Percentiles rank a stretch among this genome's conserved stretches.
Evolutionary conservation across 306 rosid genomes (phyloP).

Genomic region (Mucuna pruriens): DNA sequence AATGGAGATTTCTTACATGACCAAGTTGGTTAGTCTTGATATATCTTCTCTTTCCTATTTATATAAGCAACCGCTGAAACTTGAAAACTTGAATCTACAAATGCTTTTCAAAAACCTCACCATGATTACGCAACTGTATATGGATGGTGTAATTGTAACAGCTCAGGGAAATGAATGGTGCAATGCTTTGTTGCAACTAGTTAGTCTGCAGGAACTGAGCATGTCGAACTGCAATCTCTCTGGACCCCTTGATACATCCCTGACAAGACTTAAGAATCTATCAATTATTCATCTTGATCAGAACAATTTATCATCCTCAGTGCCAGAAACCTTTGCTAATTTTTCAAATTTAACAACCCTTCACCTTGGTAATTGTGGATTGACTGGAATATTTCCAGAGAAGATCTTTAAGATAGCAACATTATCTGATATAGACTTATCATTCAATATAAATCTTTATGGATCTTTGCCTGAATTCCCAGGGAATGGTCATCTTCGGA

Average conservation of each 20-base stretch:
- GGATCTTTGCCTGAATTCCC: slow-evolving; percentile 32
- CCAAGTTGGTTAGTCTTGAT: slow-evolving; percentile 35
- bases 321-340: slow-evolving; percentile 36
- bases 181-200: neutral
- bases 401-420: neutral
- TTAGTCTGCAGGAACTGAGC: slow-evolving; percentile 29
- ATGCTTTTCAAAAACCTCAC: slow-evolving; percentile 31
- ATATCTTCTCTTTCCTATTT: neutral
- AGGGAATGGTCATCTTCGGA: neutral
- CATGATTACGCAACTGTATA: slow-evolving; percentile 21
- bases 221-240: slow-evolving; percentile 26
- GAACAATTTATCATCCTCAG: slow-evolving; percentile 25
- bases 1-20: slow-evolving; percentile 4
- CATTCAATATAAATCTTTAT: neutral
- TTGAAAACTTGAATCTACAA: slow-evolving; percentile 21
- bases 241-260: slow-evolving; percentile 44
- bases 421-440: slow-evolving; percentile 25
- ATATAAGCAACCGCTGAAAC: neutral
- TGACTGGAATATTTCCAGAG: slow-evolving; percentile 36
- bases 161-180: slow-evolving; percentile 51
- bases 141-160: slow-evolving; percentile 49
- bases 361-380: neutral
- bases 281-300: slow-evolving; percentile 12
- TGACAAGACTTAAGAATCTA: neutral
- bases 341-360: slow-evolving; percentile 22